Base-by-base conservation (phyloP, 1,139 yeast genomes). In the Diutina neorugosa region DNA sequence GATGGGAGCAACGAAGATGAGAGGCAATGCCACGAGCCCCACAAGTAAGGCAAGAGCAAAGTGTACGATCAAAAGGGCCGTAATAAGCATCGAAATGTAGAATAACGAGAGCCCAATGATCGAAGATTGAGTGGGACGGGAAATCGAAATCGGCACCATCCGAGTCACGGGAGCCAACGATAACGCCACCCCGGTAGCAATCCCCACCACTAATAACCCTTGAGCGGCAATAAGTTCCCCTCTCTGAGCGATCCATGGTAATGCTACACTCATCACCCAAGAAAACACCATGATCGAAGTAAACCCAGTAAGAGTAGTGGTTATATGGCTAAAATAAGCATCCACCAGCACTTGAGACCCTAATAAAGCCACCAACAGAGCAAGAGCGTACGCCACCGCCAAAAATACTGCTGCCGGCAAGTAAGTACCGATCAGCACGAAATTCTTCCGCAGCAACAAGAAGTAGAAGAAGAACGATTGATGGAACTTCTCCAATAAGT, bases 391-490 rank as follows among this genome's bases (percentile, higher is more conserved):
- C 4, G 90, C 70, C 9, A 80, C 77, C 1, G 95, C 86, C 8
- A 86, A 69, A 25, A 87, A 69, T 52, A 86, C 83, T 0, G 96
- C 96, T 1, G 94, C 76, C 1, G 98, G 98, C 53, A 94, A 72
- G 63, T 91, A 94, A 19, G 96, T 89, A 2, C 96, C 98, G 60
- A 94, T 91, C 3, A 96, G 88, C 16, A 93, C 96, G 69, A 94
- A 94, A 56, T 78, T 69, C 56, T 76, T 72, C 12, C 98, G 94
- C 0, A 91, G 80, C 55, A 94, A 69, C 69, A 94, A 69, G 61
- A 93, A 75, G 69, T 91, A 94, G 64, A 91, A 94, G 73, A 94
- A 94, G 65, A 90, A 94, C 1, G 97, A 89, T 66, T 94, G 98
- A 66, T 94, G 99, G 67, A 93, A 93, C 65, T 91, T 95, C 66